A percentile compares a stretch with the other conserved stretches of the same genome.
Evolutionary conservation across 495 filamentous ascomycete genomes (phyloP).

Genomic region (Neurospora sp.): DNA sequence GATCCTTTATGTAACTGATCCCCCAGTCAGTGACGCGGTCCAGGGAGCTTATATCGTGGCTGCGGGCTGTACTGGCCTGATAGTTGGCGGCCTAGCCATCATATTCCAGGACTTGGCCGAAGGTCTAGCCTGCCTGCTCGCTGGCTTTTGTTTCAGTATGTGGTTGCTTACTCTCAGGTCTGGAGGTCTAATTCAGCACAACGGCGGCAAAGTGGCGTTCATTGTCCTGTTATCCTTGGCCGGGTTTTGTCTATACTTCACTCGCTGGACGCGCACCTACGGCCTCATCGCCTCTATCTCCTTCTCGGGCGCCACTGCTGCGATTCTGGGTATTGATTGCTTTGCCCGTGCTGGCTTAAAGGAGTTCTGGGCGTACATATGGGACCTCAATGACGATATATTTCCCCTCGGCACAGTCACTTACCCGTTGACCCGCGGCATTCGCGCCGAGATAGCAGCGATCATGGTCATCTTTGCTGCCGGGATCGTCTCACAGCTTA

Average conservation of each 20-base stretch:
- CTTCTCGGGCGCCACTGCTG: slow-evolving; percentile 69
- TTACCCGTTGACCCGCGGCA: slow-evolving; percentile 80
- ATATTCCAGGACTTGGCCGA: slow-evolving; percentile 82
- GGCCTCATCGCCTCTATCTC: slow-evolving; percentile 65
- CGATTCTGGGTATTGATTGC: slow-evolving; percentile 81
- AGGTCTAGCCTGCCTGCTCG: slow-evolving; percentile 75
- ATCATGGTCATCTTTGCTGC: slow-evolving; percentile 63
- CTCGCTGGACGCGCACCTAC: slow-evolving; percentile 64
- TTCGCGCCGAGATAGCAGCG: slow-evolving; percentile 72
- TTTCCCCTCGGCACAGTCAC: slow-evolving; percentile 68
- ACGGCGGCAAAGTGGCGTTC: slow-evolving; percentile 56
- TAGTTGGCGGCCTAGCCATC: slow-evolving; percentile 66
- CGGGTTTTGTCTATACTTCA: slow-evolving; percentile 67
- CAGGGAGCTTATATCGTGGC: slow-evolving; percentile 88
- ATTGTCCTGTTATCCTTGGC: slow-evolving; percentile 61
- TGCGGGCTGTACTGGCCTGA: slow-evolving; percentile 58
- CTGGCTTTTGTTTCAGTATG: slow-evolving; percentile 84
- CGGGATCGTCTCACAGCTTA: slow-evolving; percentile 75
- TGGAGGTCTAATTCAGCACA: slow-evolving; percentile 59
- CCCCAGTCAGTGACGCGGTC: slow-evolving; percentile 62
- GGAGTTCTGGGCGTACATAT: slow-evolving; percentile 94
- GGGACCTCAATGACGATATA: slow-evolving; percentile 67
- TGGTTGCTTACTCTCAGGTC: slow-evolving; percentile 73
- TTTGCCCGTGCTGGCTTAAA: slow-evolving; percentile 81
- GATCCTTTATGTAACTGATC: slow-evolving; percentile 83